Base-by-base conservation (phyloP, 2,329 filamentous ascomycete species). In the Neonectria faginata region DNA sequence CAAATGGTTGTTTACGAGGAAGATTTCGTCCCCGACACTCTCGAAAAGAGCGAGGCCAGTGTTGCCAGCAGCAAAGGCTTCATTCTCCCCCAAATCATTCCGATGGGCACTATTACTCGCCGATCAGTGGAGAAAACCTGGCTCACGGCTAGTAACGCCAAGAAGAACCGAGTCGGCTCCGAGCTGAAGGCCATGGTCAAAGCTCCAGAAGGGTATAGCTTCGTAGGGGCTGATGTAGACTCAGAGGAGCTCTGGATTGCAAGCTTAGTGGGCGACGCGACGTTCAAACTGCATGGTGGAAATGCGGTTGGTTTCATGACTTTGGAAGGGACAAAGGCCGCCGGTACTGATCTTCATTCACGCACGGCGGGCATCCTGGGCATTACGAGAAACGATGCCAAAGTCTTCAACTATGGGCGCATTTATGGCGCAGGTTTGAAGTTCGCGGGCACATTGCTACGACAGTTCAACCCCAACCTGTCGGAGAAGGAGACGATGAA, bases 251-350 rank as follows among this genome's bases (percentile, higher is more conserved):
- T 99, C 7, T 99, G 97, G 96, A 99, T 99, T 73, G 97, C 96
- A 3, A 97, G 93, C 78, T 85, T 99, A 1, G 88, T 99, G 2
- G 96, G 96, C 25, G 96, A 99, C 77, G 93, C 96, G 3, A 94
- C 94, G 25, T 99, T 99, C 82, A 91, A 93, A 74, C 84, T 99
- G 1, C 96, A 99, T 71, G 97, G 96, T 45, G 97, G 96, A 57
- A 98, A 97, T 76, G 96, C 97, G 1, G 92, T 99, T 63, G 96
- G 97, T 0, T 99, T 99, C 83, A 99, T 99, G 97, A 99, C 96
- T 0, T 84, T 99, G 1, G 97, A 99, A 81, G 95, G 96, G 14
- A 96, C 93, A 54, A 98, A 99, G 80, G 90, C 93, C 6, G 93
- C 92, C 3, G 95, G 95, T 4, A 99, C 95, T 0, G 95, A 99